These are phyloP conservation scores for Coriaria nepalensis DNA, from an alignment of 306 rosid genomes.

Conservation along the genomic window DNA sequence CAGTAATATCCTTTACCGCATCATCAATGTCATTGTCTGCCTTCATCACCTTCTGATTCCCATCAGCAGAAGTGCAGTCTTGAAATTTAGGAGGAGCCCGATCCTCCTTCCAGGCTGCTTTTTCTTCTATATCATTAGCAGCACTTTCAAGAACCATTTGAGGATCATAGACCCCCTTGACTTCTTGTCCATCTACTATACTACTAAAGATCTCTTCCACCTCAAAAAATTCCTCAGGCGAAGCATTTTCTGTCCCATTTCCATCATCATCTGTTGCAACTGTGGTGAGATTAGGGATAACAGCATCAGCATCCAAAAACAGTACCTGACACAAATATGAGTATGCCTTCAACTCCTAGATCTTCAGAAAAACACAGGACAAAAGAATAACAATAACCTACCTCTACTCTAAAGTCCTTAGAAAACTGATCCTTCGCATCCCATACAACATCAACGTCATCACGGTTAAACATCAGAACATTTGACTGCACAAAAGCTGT, in stretches of 20 bases:
- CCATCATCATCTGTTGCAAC: constrained; percentile 41
- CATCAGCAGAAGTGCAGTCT: constrained; percentile 60
- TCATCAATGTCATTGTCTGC: constrained; percentile 34
- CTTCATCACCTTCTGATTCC: constrained; percentile 37
- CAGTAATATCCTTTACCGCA: constrained; percentile 74
- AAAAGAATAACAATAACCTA: constrained; percentile 31
- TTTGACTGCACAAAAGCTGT: constrained; percentile 86
- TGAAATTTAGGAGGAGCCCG: constrained; percentile 53
- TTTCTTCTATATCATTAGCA: constrained; percentile 26
- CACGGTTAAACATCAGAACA: constrained; percentile 65
- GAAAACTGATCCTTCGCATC: constrained; percentile 77
- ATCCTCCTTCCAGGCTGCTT: constrained; percentile 59
- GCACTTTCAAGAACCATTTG: constrained; percentile 23
- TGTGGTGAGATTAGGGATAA: constrained; percentile 60
- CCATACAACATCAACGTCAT: constrained; percentile 79
- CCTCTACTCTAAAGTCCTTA: constrained; percentile 91
- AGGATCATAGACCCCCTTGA: constrained; percentile 37
- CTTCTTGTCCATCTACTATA: constrained; percentile 58
- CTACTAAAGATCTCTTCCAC: constrained; percentile 92
- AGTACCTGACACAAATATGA: constrained; percentile 79
- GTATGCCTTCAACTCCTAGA: constrained; percentile 50
- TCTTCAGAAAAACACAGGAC: constrained; percentile 24
- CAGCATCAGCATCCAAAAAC: constrained; percentile 85
- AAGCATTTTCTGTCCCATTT: constrained; percentile 59
- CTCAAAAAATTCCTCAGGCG: constrained; percentile 97